Percentiles rank a stretch among this genome's conserved stretches.
These are phyloP conservation scores for Acanthamoeba divionensis DNA, from an alignment of 208 protist genomes.

Conservation along the genomic window DNA sequence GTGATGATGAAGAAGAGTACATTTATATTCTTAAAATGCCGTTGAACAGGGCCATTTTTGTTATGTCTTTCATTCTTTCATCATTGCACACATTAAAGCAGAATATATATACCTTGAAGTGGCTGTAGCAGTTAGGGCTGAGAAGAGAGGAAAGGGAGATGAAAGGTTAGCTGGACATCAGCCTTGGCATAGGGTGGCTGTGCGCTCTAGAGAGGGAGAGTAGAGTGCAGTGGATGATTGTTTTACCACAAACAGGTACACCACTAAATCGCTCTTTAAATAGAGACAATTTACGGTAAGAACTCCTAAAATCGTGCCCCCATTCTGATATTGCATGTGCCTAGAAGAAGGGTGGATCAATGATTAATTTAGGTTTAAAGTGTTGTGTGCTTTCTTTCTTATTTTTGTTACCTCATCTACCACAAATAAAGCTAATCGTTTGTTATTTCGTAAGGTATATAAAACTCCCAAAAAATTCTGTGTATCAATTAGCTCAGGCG, in stretches of 20 bases:
- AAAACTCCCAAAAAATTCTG: slow-evolving; percentile 50
- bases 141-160: background rate
- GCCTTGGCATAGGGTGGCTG: background rate
- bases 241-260: background rate
- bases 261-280: slow-evolving; percentile 25
- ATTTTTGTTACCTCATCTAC: slow-evolving; percentile 51
- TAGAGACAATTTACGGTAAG: slow-evolving; percentile 52
- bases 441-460: background rate
- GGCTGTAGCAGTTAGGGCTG: slow-evolving; percentile 21
- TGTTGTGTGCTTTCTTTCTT: background rate
- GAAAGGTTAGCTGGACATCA: background rate
- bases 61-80: background rate
- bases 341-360: background rate
- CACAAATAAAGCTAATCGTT: slow-evolving; percentile 36
- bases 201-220: background rate
- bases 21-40: too few relatives aligned
- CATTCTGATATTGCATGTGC: slow-evolving; percentile 74
- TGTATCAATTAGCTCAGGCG: slow-evolving; percentile 65
- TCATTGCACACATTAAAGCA: background rate
- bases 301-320: slow-evolving; percentile 73
- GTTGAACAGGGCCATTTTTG: background rate
- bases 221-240: background rate
- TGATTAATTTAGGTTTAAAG: background rate
- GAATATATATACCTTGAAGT: background rate
- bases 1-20: too few relatives aligned